phyloP scores from a whole-genome alignment of 2,329 filamentous ascomycete species.

The Xylaria sp. region DNA sequence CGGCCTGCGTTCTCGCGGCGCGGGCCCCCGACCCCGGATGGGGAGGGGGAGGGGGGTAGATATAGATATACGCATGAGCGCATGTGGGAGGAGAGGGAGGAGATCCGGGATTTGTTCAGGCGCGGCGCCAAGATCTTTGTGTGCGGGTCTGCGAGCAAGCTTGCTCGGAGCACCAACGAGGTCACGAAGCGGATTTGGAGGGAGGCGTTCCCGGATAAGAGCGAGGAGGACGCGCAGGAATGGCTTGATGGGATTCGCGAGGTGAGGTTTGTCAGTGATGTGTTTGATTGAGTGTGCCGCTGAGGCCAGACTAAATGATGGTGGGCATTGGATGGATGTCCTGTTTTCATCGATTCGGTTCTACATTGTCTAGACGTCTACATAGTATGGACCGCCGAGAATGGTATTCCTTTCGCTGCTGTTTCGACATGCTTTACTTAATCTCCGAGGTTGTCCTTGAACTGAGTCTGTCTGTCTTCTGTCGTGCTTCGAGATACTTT shows the following conservation, averaged over 20 bases:
- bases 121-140: constrained; percentile 30
- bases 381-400: background rate
- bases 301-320: too few species aligned
- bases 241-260: constrained; percentile 37
- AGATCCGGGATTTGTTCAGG: constrained; percentile 23
- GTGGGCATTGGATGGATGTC: too few species aligned
- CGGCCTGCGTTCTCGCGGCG: constrained; percentile 62
- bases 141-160: constrained; percentile 33
- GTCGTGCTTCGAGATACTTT: background rate
- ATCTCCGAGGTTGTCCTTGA: background rate
- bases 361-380: background rate
- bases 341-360: background rate
- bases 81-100: constrained; percentile 33
- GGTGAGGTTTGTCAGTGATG: constrained; percentile 38
- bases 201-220: constrained; percentile 24
- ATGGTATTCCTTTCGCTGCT: background rate
- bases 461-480: background rate
- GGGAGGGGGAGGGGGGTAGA: background rate
- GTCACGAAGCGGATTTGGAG: constrained; percentile 31
- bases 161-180: constrained; percentile 36
- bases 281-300: constrained; percentile 37
- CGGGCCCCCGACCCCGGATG: background rate
- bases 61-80: constrained; percentile 31
- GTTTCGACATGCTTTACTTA: background rate
- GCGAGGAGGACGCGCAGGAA: constrained; percentile 32